Evolutionary conservation across 371 early-diverging fungal genomes (phyloP), one percentile per base, ranked within the genome.

Genomic region (Mortierella sp.): DNA sequence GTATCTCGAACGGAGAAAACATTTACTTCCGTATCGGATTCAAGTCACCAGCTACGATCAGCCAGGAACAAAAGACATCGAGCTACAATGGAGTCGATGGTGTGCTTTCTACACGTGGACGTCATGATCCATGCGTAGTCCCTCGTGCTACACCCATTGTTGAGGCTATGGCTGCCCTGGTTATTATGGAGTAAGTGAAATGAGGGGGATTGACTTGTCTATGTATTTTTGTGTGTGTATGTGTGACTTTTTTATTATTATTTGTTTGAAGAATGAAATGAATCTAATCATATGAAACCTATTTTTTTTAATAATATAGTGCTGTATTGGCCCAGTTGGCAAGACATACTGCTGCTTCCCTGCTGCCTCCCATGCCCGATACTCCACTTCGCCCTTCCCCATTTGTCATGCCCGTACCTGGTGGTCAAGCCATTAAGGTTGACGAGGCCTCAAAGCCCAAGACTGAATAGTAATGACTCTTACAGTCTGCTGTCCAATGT

Each of bases 121-220:
- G 99, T 40, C 99, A 99, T 84, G 99, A 99, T 84, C 99, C 99
- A 12, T 99, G 97, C 66, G 99, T 99, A 1, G 93, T 97, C 18
- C 95, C 98, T 10, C 87, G 99, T 45, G 99, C 99, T 8, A 96
- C 96, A 18, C 97, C 99, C 24, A 99, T 99, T 76, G 98, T 99
- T 45, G 99, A 98, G 87, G 88, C 97, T 16, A 99, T 99, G 99
- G 96, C 99, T 14, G 90, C 97, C 0, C 83, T 98, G 64, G 95
- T 93, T 40, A 86, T 98, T 52, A 98, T 98, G 96, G 99, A 99
- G 92, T 92, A 86, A 72, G 90, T 89, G 40, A 9, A 12, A 12
- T 9, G 40, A 9, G 40, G 40, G 12, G 40, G 40, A 40, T 9
- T 40, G 43, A 43, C 16, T 55, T 11, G 12, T 9, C 18, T 51